phyloP scores from a whole-genome alignment of 2,329 filamentous ascomycete genomes.

The Cordyceps javanica region DNA sequence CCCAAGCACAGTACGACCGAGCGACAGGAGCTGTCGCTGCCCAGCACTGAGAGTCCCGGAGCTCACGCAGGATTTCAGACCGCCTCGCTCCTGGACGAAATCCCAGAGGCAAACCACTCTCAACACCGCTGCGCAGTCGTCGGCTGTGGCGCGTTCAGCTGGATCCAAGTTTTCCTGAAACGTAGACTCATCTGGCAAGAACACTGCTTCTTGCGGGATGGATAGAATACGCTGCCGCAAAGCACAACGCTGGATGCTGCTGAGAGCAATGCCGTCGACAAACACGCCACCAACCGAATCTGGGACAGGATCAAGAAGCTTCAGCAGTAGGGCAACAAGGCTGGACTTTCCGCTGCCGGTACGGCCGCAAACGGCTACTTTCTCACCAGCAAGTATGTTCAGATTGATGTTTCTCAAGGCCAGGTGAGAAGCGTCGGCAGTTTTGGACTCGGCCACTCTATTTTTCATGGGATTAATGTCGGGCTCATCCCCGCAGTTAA shows the following conservation, averaged over 20 bases:
- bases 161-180: background rate
- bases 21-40: conserved; percentile 9
- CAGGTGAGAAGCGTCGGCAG: background rate
- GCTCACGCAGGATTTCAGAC: background rate
- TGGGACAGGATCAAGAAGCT: background rate
- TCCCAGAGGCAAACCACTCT: background rate
- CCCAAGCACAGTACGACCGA: conserved; percentile 3
- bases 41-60: background rate
- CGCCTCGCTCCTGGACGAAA: background rate
- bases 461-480: background rate
- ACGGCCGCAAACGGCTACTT: conserved; percentile 14
- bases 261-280: conserved; percentile 11
- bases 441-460: background rate
- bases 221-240: conserved; percentile 15
- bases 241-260: conserved; percentile 3
- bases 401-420: conserved; percentile 23
- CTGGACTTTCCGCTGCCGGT: conserved; percentile 10
- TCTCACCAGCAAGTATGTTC: conserved; percentile 20
- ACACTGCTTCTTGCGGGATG: conserved; percentile 15
- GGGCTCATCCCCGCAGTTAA: background rate
- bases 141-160: background rate
- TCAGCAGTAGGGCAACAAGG: conserved; percentile 4
- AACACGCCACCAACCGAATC: background rate
- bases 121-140: background rate
- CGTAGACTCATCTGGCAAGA: background rate